phyloP scores from a whole-genome alignment of 768 basidiomycete species.

The Zangia roseola region DNA sequence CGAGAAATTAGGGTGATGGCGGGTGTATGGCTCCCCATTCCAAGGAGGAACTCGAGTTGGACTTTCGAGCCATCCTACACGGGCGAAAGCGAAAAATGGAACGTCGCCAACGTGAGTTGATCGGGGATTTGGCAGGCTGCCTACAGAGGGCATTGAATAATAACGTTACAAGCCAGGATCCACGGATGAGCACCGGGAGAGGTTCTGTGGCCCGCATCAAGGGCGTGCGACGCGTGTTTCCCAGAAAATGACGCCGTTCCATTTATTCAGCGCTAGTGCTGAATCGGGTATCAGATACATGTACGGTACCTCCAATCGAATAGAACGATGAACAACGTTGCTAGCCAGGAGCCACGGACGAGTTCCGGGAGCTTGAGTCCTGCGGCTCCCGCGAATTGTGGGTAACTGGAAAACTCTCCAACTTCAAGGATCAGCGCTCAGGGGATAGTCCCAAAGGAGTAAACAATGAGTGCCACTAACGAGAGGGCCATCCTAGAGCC shows the following conservation, averaged over 20 bases:
- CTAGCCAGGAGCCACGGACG: slow-evolving; percentile 11
- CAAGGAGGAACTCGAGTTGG: not conserved
- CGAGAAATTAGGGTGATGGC: not conserved
- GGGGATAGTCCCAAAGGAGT: not conserved
- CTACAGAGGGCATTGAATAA: not conserved
- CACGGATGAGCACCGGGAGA: slow-evolving; percentile 9
- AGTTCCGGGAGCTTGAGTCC: not conserved
- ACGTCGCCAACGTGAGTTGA: not conserved
- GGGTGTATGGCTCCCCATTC: not conserved
- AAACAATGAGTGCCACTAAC: no score
- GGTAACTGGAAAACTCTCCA: not conserved
- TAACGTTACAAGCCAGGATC: slow-evolving; percentile 10
- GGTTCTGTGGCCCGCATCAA: not conserved
- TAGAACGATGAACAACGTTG: not conserved
- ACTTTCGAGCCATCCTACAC: slow-evolving; percentile 21
- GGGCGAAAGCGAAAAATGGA: slow-evolving; percentile 5
- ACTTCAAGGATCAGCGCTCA: slow-evolving; percentile 1
- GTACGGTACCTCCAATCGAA: not conserved
- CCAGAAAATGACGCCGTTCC: not conserved
- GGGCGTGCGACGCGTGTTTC: not conserved
- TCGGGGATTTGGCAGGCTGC: not conserved
- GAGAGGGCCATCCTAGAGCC: no score
- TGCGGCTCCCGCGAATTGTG: not conserved
- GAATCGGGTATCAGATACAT: not conserved
- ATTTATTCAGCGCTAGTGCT: not conserved